phyloP scores from a whole-genome alignment of 768 basidiomycete genomes.

The Calocybe cyanea region DNA sequence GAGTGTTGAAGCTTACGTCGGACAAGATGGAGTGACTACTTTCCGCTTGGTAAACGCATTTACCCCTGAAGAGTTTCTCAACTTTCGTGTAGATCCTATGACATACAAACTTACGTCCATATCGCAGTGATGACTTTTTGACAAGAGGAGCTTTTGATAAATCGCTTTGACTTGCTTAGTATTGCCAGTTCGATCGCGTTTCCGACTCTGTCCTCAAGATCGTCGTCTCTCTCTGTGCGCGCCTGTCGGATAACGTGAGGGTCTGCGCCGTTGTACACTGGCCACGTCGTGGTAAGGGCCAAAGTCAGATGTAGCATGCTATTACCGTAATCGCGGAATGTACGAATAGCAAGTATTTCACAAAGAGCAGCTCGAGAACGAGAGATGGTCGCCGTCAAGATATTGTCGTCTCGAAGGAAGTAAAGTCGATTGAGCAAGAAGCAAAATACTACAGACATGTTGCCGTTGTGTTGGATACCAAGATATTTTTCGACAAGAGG shows the following conservation, averaged over 20 bases:
- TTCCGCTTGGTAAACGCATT: conserved; percentile 87
- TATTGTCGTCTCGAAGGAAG: conserved; percentile 74
- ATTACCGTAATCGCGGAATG: conserved; percentile 68
- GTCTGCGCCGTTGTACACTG: conserved; percentile 75
- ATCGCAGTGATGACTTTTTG: conserved; percentile 88
- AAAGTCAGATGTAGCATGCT: conserved; percentile 65
- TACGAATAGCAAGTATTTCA: conserved; percentile 83
- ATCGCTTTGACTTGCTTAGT: conserved; percentile 78
- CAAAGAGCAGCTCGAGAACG: conserved; percentile 77
- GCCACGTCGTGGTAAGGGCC: conserved; percentile 78
- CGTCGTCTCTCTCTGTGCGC: conserved; percentile 62
- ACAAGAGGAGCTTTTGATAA: conserved; percentile 85
- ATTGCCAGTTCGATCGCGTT: conserved; percentile 95
- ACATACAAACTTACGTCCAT: conserved; percentile 54
- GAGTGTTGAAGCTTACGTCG: conserved; percentile 50
- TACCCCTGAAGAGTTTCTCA: conserved; percentile 49
- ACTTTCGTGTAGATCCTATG: background rate
- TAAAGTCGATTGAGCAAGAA: conserved; percentile 84
- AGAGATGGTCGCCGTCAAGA: conserved; percentile 68
- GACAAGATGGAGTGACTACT: conserved; percentile 87
- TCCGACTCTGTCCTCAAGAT: conserved; percentile 75
- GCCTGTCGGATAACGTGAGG: conserved; percentile 52
- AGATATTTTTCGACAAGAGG: conserved; percentile 88
- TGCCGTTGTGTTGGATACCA: conserved; percentile 64
- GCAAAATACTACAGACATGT: conserved; percentile 84